These are phyloP conservation scores for Pichia sp. DNA, from an alignment of 1,139 yeast genomes.

Conservation along the genomic window DNA sequence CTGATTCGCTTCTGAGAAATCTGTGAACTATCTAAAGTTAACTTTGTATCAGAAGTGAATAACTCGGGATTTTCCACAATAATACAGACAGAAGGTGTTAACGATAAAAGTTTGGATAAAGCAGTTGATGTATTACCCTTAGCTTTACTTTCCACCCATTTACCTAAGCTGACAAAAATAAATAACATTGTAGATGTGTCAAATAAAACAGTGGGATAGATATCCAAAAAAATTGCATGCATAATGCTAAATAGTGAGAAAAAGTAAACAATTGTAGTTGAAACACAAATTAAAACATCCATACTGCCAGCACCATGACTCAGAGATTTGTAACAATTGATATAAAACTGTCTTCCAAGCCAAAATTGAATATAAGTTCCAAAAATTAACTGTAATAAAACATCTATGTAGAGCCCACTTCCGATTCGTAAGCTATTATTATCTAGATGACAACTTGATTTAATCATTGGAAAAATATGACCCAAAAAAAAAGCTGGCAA, in stretches of 20 bases:
- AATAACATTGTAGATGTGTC: conserved; percentile 86
- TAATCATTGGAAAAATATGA: conserved; percentile 40
- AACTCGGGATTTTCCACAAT: conserved; percentile 42
- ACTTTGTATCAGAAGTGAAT: conserved; percentile 9
- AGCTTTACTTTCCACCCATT: conserved; percentile 86
- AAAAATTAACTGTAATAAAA: conserved; percentile 55
- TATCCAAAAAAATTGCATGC: conserved; percentile 31
- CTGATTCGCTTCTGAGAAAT: conserved; percentile 37
- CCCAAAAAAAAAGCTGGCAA: conserved; percentile 56
- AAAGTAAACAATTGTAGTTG: conserved; percentile 71
- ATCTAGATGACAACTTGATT: conserved; percentile 8
- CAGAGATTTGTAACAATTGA: conserved; percentile 59
- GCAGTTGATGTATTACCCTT: conserved; percentile 93
- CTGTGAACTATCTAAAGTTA: conserved; percentile 12
- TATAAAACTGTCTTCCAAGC: conserved; percentile 59
- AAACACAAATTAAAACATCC: conserved; percentile 85
- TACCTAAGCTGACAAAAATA: conserved; percentile 79
- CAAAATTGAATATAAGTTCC: conserved; percentile 65
- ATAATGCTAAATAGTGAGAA: conserved; percentile 64
- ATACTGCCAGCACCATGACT: conserved; percentile 79
- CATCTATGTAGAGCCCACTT: conserved; percentile 49
- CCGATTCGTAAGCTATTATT: conserved; percentile 9
- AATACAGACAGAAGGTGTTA: conserved; percentile 74
- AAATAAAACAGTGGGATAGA: conserved; percentile 68
- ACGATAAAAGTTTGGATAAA: conserved; percentile 66